Evolutionary conservation across 768 basidiomycete species (phyloP).

Genomic region (Sporobolomyces phaffii): DNA sequence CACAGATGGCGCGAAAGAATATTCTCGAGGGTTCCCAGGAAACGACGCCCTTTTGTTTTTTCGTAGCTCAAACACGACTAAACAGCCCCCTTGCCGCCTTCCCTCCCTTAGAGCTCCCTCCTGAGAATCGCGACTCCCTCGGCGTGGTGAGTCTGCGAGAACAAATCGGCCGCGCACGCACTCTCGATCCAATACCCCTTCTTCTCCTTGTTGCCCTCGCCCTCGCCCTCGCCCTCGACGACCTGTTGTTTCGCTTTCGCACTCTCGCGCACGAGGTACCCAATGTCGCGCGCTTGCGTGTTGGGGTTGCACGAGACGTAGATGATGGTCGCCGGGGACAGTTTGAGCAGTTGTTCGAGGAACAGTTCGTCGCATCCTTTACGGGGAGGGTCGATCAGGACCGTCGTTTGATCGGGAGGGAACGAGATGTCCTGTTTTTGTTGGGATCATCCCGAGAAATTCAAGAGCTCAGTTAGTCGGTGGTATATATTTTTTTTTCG

Average conservation of each 20-base stretch:
- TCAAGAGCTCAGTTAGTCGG: too few species aligned
- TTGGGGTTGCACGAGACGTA: conserved; percentile 41
- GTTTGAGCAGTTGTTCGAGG: conserved; percentile 70
- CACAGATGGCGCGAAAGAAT: too few species aligned
- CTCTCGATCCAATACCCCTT: conserved; percentile 71
- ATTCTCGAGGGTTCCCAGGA: too few species aligned
- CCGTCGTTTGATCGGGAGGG: conserved; percentile 60
- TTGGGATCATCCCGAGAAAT: too few species aligned
- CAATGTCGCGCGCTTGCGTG: conserved; percentile 61
- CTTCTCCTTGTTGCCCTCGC: conserved; percentile 48
- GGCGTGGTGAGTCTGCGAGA: conserved; percentile 93
- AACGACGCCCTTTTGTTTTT: too few species aligned
- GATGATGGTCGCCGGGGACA: conserved; percentile 57
- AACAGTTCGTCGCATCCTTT: conserved; percentile 79
- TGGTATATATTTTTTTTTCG: too few species aligned
- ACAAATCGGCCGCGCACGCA: conserved; percentile 82
- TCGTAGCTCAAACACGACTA: too few species aligned
- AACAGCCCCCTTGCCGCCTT: too few species aligned
- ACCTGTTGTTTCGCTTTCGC: too few species aligned
- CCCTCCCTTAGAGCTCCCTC: conserved; percentile 30
- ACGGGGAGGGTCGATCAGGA: conserved; percentile 83
- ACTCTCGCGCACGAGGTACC: conserved; percentile 57
- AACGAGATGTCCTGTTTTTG: conserved; percentile 49
- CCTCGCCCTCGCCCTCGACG: conserved; percentile 47
- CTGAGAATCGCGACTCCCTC: conserved; percentile 58